Conservation (phyloP, 768 basidiomycete species). For the Hericium rajendrae region DNA sequence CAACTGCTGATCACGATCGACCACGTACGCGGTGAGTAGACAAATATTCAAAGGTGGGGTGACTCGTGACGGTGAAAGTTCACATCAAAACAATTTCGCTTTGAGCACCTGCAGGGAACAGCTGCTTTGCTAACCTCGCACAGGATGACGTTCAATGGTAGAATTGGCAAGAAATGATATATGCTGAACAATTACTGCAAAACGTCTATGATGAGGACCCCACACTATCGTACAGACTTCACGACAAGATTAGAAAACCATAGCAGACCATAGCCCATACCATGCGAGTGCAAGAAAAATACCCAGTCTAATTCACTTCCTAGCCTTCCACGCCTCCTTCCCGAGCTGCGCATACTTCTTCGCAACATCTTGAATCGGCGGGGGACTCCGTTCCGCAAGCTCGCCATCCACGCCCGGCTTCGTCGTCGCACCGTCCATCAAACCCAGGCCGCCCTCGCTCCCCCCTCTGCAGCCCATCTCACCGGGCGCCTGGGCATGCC, state of each 20-base stretch:
- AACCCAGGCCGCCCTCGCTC: conserved; percentile 30
- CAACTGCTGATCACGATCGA: too few species aligned
- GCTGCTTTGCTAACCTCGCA: too few species aligned
- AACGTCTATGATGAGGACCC: too few species aligned
- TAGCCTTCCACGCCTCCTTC: conserved; percentile 38
- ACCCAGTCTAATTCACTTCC: conserved; percentile 25
- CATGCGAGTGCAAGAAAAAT: neutral
- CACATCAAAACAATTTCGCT: too few species aligned
- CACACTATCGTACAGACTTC: too few species aligned
- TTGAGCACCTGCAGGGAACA: too few species aligned
- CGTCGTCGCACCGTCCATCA: conserved; percentile 34
- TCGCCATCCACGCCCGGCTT: conserved; percentile 23
- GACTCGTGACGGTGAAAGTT: too few species aligned
- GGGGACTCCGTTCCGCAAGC: conserved; percentile 38
- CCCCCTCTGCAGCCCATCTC: conserved; percentile 35
- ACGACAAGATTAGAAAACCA: neutral
- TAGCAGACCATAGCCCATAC: neutral
- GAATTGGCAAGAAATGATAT: too few species aligned
- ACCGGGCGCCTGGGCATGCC: conserved; percentile 33
- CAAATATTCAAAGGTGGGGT: too few species aligned
- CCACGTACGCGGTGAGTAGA: too few species aligned
- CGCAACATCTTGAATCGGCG: conserved; percentile 33
- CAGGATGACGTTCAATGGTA: too few species aligned
- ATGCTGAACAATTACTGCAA: too few species aligned
- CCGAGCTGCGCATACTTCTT: conserved; percentile 39